These are phyloP conservation scores for Cyanidiococcus yangmingshanensis DNA, from an alignment of 23 red algal species.

Conservation along the genomic window DNA sequence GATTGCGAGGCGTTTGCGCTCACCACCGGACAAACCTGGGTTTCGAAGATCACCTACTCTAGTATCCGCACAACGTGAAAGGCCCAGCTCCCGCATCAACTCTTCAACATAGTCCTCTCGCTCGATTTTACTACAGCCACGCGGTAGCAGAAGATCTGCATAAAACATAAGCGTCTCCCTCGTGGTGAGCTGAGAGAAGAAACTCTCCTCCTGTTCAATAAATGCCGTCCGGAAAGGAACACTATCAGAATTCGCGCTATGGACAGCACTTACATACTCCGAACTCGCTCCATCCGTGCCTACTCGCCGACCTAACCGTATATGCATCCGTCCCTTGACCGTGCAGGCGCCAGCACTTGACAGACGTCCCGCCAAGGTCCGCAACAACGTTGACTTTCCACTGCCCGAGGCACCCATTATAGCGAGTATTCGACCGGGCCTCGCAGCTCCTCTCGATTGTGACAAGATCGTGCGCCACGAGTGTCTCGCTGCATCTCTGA, in stretches of 20 bases:
- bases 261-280: not conserved
- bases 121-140: constrained; percentile 24
- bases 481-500: not conserved
- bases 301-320: not conserved
- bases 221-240: constrained; percentile 33
- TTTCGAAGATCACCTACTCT: constrained; percentile 64
- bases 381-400: constrained; percentile 86
- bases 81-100: constrained; percentile 49
- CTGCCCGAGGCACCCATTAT: constrained; percentile 75
- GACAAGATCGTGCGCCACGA: constrained; percentile 26
- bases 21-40: constrained; percentile 80
- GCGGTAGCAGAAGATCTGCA: constrained; percentile 44
- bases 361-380: constrained; percentile 49
- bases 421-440: constrained; percentile 58
- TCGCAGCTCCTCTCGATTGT: constrained; percentile 36
- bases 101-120: constrained; percentile 41
- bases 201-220: constrained; percentile 73
- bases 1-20: constrained; percentile 69
- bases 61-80: constrained; percentile 37
- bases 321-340: not conserved
- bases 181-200: constrained; percentile 87
- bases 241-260: no score
- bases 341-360: not conserved
- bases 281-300: not conserved
- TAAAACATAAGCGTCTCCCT: constrained; percentile 74